A percentile compares a stretch with the other conserved stretches of the same genome.
Evolutionary conservation across 139 green algal genomes (phyloP).

Genomic region (Desmodesmus armatus): DNA sequence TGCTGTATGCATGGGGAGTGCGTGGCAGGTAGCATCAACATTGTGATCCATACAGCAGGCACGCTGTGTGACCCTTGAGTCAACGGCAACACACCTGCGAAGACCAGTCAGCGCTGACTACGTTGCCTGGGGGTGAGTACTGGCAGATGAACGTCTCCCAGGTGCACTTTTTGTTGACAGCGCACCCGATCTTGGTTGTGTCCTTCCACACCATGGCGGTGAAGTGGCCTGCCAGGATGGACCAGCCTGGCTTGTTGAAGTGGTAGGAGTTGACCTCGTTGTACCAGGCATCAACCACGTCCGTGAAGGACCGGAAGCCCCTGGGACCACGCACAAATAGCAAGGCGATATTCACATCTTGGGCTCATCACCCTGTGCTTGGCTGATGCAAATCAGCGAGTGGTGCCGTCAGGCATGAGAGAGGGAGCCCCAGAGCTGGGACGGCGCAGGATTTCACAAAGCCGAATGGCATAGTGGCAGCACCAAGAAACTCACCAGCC

Average conservation of each 20-base stretch:
- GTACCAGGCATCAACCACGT: constrained; percentile 39
- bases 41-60: too few relatives aligned
- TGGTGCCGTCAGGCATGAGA: too few relatives aligned
- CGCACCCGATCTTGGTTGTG: constrained; percentile 45
- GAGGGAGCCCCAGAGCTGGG: too few relatives aligned
- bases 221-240: constrained; percentile 44
- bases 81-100: constrained; percentile 24
- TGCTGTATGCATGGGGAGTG: too few relatives aligned
- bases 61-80: too few relatives aligned
- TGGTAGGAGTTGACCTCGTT: constrained; percentile 32
- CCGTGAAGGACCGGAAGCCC: constrained; percentile 1
- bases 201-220: constrained; percentile 48
- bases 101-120: constrained; percentile 34
- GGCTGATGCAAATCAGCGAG: too few relatives aligned
- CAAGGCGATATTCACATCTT: too few relatives aligned
- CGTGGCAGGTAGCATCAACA: too few relatives aligned
- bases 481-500: constrained; percentile 19
- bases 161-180: constrained; percentile 13
- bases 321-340: too few relatives aligned
- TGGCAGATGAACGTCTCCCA: constrained; percentile 27
- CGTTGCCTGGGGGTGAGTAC: constrained; percentile 42
- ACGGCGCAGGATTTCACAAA: too few relatives aligned
- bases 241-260: constrained; percentile 38
- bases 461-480: too few relatives aligned
- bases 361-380: too few relatives aligned